These are phyloP conservation scores for Vitis hybrid DNA, from an alignment of 177 flowering plant species.

Conservation along the genomic window DNA sequence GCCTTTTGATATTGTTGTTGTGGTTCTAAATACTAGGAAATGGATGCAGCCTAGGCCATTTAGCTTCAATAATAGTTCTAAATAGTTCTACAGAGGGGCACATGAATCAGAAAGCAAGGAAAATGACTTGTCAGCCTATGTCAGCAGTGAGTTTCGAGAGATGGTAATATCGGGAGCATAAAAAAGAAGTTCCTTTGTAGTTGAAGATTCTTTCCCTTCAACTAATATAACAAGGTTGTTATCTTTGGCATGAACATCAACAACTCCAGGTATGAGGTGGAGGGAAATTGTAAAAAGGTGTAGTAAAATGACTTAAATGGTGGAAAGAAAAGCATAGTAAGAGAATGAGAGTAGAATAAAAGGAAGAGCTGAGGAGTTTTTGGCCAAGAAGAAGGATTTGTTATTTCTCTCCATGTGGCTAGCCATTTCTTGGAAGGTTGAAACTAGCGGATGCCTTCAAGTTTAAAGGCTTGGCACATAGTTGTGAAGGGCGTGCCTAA, in stretches of 20 bases:
- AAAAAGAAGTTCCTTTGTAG: conserved; percentile 44
- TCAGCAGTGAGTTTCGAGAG: conserved; percentile 60
- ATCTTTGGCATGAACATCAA: conserved; percentile 54
- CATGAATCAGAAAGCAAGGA: conserved; percentile 79
- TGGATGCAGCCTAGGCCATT: conserved; percentile 33
- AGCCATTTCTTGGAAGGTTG: no score
- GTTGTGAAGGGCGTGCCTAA: no score
- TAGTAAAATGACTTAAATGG: no score
- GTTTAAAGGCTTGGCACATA: no score
- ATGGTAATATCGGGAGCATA: conserved; percentile 44
- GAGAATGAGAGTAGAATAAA: no score
- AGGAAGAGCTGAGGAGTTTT: no score
- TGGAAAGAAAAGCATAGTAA: no score
- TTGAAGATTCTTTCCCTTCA: conserved; percentile 48
- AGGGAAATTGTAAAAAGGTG: conserved; percentile 12
- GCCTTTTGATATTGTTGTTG: no score
- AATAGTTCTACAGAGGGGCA: conserved; percentile 75
- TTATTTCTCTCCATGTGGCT: no score
- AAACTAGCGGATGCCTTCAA: no score
- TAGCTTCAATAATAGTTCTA: conserved; percentile 56
- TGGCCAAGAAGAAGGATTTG: no score
- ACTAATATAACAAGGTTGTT: conserved; percentile 47
- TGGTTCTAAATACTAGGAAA: no score
- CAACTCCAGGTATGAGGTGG: conserved; percentile 84
- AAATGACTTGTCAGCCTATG: conserved; percentile 48